Evolutionary conservation across 2,329 filamentous ascomycete species (phyloP).

Genomic region (Colletotrichum sp.): DNA sequence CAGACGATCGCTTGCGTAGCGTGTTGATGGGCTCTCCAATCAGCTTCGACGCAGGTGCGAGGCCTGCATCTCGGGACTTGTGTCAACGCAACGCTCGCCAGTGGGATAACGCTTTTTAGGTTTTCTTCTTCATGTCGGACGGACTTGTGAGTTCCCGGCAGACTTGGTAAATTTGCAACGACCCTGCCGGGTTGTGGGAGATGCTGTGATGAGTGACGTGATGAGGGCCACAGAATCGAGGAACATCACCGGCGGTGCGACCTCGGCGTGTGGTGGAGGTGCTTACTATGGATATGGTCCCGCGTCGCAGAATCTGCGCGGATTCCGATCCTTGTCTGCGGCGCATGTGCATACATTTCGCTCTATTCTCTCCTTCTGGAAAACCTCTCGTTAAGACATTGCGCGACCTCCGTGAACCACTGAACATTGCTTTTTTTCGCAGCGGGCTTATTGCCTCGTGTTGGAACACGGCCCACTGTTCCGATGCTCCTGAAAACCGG

Average conservation of each 20-base stretch:
- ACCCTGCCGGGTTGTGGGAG: background rate
- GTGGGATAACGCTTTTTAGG: background rate
- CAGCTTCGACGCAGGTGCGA: background rate
- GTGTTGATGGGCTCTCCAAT: background rate
- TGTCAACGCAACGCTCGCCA: background rate
- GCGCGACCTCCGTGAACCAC: background rate
- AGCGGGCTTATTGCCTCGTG: background rate
- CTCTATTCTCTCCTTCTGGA: background rate
- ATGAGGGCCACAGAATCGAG: background rate
- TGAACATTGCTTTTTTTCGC: background rate
- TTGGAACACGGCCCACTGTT: background rate
- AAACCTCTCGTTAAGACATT: background rate
- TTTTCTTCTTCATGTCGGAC: background rate
- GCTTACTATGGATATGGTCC: background rate
- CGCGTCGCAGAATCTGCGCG: background rate
- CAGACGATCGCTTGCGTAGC: background rate
- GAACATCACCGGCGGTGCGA: background rate
- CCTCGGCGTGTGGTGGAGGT: background rate
- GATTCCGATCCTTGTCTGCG: background rate
- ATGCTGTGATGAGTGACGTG: background rate
- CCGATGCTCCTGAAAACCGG: background rate
- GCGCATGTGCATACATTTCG: background rate
- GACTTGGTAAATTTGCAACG: background rate
- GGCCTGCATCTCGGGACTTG: background rate
- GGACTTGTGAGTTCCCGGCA: background rate